Evolutionary conservation across 495 filamentous ascomycete species (phyloP), one percentile per base, ranked within the genome.

Genomic region (Astrocystis sublimbata): DNA sequence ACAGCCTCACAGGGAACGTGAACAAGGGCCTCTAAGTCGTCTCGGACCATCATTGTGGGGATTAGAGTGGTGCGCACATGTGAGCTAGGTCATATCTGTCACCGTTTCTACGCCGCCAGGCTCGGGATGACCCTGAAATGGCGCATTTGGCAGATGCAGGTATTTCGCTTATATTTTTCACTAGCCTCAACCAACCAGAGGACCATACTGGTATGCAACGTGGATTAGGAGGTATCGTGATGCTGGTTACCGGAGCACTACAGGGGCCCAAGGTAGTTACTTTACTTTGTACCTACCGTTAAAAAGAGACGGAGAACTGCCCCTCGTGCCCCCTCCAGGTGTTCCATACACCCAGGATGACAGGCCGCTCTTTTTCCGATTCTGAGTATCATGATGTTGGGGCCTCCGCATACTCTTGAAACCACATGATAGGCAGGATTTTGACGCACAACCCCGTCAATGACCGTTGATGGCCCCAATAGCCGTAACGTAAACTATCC

Each of bases 151-250:
- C 15, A 23, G 21, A 56, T 30, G 15, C 24, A 35, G 17, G 26
- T 51, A 51, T 51, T 33, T 51, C 47, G 47, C 47, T 51, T 51
- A 33, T 26, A 47, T 15, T n/a, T n/a, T 47, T n/a, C n/a, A 33
- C n/a, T 33, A 17, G 24, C 33, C 19, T 35, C n/a, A n/a, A n/a
- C n/a, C n/a, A n/a, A n/a, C n/a, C n/a, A n/a, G 28, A 21, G 47
- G 19, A 21, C 47, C 47, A 35, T 8, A 50, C 30, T 7, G 17
- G 17, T 21, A 45, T 17, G 41, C 9, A 6, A 45, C 41, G 45
- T 21, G 45, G 24, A 6, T 47, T 26, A 47, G 24, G n/a, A n/a
- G n/a, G n/a, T 28, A 10, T 46, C 13, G 13, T 15, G 13, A 12
- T 40, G 17, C 12, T n/a, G 24, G 21, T 9, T 46, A 46, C 42